Conservation (phyloP, 805 yeast genomes). For the Lachancea quebecensis region DNA sequence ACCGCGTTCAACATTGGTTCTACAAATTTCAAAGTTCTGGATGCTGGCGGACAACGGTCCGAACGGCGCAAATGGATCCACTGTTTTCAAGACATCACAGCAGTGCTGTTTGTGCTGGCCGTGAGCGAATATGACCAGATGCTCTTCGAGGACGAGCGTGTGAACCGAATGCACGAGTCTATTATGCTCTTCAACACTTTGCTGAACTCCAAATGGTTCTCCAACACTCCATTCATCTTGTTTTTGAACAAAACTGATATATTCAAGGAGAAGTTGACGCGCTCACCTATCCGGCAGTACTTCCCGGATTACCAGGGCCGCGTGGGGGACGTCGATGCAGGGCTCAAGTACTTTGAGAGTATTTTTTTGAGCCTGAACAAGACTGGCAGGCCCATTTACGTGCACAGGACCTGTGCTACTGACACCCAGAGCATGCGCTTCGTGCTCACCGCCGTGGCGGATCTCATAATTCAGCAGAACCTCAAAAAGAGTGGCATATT, state of each 20-base stretch:
- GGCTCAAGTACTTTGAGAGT: constrained; percentile 62
- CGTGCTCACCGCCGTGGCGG: constrained; percentile 88
- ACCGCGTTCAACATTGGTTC: constrained; percentile 65
- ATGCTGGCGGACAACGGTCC: constrained; percentile 94
- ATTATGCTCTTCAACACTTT: constrained; percentile 75
- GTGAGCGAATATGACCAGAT: constrained; percentile 89
- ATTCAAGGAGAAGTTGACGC: constrained; percentile 60
- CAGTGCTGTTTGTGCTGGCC: constrained; percentile 82
- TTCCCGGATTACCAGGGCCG: constrained; percentile 75
- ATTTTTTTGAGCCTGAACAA: constrained; percentile 59
- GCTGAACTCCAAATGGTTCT: constrained; percentile 81
- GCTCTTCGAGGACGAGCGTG: constrained; percentile 82
- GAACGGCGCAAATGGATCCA: constrained; percentile 94
- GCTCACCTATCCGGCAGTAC: constrained; percentile 59
- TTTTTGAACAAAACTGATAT: constrained; percentile 86
- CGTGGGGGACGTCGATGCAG: constrained; percentile 57
- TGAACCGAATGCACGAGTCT: constrained; percentile 87
- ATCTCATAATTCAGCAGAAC: constrained; percentile 78
- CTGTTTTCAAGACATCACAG: constrained; percentile 84
- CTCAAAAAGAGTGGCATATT: constrained; percentile 71
- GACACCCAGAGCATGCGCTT: constrained; percentile 84
- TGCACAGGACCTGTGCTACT: constrained; percentile 93
- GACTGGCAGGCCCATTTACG: constrained; percentile 67
- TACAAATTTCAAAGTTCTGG: constrained; percentile 67
- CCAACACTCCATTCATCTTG: constrained; percentile 77